phyloP scores from a whole-genome alignment of 768 basidiomycete species.

The Naematelia aurantialba region DNA sequence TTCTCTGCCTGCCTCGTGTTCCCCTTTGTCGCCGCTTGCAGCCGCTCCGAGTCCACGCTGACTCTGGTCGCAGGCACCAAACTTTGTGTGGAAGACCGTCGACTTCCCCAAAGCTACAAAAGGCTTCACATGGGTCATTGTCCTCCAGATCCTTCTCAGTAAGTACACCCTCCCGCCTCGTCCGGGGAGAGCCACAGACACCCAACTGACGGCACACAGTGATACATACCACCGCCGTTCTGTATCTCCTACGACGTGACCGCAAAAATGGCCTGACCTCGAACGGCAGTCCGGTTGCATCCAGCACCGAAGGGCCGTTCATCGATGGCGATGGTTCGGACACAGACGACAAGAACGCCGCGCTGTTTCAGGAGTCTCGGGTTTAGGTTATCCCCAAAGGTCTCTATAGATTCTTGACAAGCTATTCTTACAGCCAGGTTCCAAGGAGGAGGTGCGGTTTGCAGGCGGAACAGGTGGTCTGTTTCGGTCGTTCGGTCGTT shows the following conservation, averaged over 20 bases:
- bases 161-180: constrained; percentile 6
- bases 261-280: constrained; percentile 10
- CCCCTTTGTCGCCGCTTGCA: not conserved
- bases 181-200: too few species aligned
- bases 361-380: too few species aligned
- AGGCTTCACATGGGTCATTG: constrained; percentile 29
- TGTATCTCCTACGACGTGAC: constrained; percentile 23
- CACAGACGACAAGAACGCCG: not conserved
- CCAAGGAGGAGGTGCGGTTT: too few species aligned
- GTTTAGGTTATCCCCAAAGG: too few species aligned
- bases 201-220: too few species aligned
- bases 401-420: too few species aligned
- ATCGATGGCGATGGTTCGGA: not conserved
- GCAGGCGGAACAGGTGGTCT: too few species aligned
- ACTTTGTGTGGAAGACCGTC: constrained; percentile 42
- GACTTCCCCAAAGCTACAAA: constrained; percentile 38
- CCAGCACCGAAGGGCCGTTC: not conserved
- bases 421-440: too few species aligned
- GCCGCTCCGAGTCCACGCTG: not conserved
- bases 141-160: constrained; percentile 31
- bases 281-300: not conserved
- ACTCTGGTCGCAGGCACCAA: constrained; percentile 23
- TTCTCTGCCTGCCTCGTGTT: not conserved
- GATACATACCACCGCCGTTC: constrained; percentile 21
- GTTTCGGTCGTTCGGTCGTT: too few species aligned